phyloP scores from a whole-genome alignment of 805 yeast species.

The Hanseniaspora occidentalis region DNA sequence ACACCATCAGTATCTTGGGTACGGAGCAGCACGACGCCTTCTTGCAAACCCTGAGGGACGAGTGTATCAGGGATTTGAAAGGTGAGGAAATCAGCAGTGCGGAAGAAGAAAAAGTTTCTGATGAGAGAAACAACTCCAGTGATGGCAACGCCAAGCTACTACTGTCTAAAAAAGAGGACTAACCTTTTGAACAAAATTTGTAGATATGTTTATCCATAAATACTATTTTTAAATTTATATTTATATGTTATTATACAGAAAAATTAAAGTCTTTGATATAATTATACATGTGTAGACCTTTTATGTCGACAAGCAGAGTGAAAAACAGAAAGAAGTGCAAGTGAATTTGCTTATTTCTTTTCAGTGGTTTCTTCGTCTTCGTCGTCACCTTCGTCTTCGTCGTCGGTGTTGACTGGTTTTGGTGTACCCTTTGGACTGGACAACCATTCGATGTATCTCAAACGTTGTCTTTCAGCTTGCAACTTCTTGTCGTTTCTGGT shows the following conservation, averaged over 20 bases:
- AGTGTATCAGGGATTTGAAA: conserved; percentile 33
- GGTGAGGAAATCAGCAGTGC: conserved; percentile 47
- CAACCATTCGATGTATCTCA: conserved; percentile 90
- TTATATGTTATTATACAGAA: neutral
- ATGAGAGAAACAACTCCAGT: conserved; percentile 9
- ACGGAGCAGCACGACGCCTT: conserved; percentile 26
- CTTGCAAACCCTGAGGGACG: conserved; percentile 34
- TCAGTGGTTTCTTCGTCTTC: conserved; percentile 2
- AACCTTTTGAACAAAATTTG: too few species aligned
- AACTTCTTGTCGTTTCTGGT: conserved; percentile 92
- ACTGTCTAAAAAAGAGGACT: neutral
- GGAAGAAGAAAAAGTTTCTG: conserved; percentile 35
- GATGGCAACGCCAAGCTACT: conserved; percentile 4
- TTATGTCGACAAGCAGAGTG: conserved; percentile 2
- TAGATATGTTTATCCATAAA: too few species aligned
- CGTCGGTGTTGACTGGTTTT: conserved; percentile 86
- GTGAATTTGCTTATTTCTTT: neutral
- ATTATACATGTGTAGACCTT: neutral
- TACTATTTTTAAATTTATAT: too few species aligned
- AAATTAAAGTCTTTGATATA: neutral
- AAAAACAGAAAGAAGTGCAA: neutral
- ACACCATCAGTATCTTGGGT: conserved; percentile 68
- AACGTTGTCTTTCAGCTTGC: conserved; percentile 86
- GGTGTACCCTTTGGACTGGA: conserved; percentile 97
- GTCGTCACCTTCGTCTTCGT: conserved; percentile 36